Evolutionary conservation across 345 rosid species (phyloP), one percentile per base, ranked within the genome.

Genomic region (Brassica nigra): DNA sequence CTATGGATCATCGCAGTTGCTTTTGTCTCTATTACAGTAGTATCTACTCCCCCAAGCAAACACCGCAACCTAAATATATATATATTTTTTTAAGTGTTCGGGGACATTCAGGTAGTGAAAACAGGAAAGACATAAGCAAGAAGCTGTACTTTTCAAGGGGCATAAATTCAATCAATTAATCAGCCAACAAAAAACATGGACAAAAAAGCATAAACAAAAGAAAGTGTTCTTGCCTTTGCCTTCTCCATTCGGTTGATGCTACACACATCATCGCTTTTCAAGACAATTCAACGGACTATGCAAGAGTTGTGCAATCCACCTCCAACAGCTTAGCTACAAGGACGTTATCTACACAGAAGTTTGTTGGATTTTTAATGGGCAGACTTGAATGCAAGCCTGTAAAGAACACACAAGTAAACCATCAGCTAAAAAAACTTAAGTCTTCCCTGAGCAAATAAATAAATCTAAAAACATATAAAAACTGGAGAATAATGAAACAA

Each of bases 41-140:
- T 88, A 87, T 95, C 99, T 82, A 95, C 92, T 58, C 97, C 99
- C 99, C 98, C 87, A 52, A 18, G 83, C 99, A 87, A 95, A 95
- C 14, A 95, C 99, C 33, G 86, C 99, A 84, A 95, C 99, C 99
- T 92, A 74, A 61, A 73, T 68, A 47, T 42, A 36, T 11, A 62
- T 9, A 55, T 5, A 73, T 14, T 18, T 18, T 18, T 18, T 18
- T 18, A 3, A 34, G 6, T 34, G 18, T 12, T 63, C 5, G 37
- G 37, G 23, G 31, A 63, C 73, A 57, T 71, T 52, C 20, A 68
- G 49, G 23, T 18, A 66, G 18, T 11, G 2, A 2, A 64, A 57
- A 64, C 47, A 64, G 37, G 27, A 64, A 62, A 75, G 12, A 15
- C 16, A 36, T 29, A 68, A 23, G 4, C 52, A 67, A 18, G 18